These are phyloP conservation scores for Globisporangium uncinulatum DNA, from an alignment of 352 stramenopile species.

Conservation along the genomic window DNA sequence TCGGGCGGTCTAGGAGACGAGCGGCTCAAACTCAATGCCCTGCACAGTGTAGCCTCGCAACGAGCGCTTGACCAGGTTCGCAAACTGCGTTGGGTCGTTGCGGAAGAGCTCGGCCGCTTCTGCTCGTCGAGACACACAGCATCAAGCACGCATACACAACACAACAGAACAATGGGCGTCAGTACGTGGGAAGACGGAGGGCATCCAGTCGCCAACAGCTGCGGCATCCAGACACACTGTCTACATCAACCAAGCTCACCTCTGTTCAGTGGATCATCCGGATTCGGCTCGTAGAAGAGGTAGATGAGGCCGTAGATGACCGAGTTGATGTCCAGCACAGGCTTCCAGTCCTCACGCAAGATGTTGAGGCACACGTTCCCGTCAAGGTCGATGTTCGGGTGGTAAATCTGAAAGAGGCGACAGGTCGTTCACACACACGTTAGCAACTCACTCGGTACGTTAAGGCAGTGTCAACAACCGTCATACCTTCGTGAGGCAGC, in stretches of 20 bases:
- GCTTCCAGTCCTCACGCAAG: slow-evolving; percentile 98
- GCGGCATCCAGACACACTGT: neutral
- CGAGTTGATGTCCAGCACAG: slow-evolving; percentile 98
- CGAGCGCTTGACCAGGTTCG: slow-evolving; percentile 84
- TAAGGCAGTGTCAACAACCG: neutral
- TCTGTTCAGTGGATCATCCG: slow-evolving; percentile 97
- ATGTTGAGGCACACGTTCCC: slow-evolving; percentile 98
- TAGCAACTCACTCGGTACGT: too few relatives aligned
- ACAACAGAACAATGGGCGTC: too few relatives aligned
- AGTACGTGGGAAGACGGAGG: too few relatives aligned
- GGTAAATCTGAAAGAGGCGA: slow-evolving; percentile 85
- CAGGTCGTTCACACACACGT: neutral
- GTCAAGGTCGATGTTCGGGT: slow-evolving; percentile 98
- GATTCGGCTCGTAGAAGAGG: slow-evolving; percentile 99
- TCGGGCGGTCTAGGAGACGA: slow-evolving; percentile 41
- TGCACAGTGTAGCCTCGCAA: slow-evolving; percentile 78
- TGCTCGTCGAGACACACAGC: slow-evolving; percentile 20
- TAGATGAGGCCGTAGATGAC: slow-evolving; percentile 99
- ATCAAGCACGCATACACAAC: neutral
- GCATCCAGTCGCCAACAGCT: too few relatives aligned
- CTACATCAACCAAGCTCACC: slow-evolving; percentile 28
- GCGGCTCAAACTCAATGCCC: slow-evolving; percentile 77
- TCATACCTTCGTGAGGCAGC: slow-evolving; percentile 91
- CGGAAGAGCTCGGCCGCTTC: slow-evolving; percentile 96
- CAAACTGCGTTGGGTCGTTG: slow-evolving; percentile 91